These are phyloP conservation scores for Tulasnella sp. DNA, from an alignment of 768 basidiomycete species.

Conservation along the genomic window DNA sequence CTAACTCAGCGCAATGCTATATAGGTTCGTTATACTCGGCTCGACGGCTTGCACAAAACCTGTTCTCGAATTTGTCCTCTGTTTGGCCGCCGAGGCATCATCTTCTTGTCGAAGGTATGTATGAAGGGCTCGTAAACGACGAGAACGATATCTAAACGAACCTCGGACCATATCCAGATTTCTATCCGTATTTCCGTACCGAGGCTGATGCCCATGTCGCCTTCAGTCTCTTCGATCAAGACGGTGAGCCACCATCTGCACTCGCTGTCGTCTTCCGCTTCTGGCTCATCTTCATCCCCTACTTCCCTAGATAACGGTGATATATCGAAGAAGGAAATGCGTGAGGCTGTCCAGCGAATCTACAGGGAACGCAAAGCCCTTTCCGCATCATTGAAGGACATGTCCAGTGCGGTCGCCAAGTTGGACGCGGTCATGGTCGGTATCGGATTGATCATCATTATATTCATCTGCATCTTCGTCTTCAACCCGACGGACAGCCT, in stretches of 20 bases:
- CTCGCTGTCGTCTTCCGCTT: neutral
- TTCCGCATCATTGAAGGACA: constrained; percentile 57
- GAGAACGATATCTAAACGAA: neutral
- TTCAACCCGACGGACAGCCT: constrained; percentile 59
- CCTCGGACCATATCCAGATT: constrained; percentile 38
- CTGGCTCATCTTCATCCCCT: neutral
- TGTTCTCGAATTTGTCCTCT: constrained; percentile 52
- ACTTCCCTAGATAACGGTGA: constrained; percentile 54
- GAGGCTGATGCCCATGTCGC: constrained; percentile 56
- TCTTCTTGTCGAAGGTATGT: constrained; percentile 54
- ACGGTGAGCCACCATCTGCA: neutral
- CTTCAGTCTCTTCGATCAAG: constrained; percentile 16
- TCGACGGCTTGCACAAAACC: constrained; percentile 52
- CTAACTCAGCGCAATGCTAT: neutral
- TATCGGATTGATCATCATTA: constrained; percentile 44
- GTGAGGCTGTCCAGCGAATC: constrained; percentile 69
- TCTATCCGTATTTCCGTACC: constrained; percentile 63
- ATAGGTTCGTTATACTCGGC: constrained; percentile 44
- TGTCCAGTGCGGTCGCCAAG: constrained; percentile 59
- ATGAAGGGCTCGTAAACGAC: neutral
- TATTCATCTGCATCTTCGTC: constrained; percentile 64
- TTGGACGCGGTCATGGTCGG: constrained; percentile 63
- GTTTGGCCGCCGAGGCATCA: constrained; percentile 49
- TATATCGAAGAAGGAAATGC: constrained; percentile 67
- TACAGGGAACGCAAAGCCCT: constrained; percentile 68